phyloP scores from a whole-genome alignment of 75 land plant genomes.

The Pinus albicaulis region DNA sequence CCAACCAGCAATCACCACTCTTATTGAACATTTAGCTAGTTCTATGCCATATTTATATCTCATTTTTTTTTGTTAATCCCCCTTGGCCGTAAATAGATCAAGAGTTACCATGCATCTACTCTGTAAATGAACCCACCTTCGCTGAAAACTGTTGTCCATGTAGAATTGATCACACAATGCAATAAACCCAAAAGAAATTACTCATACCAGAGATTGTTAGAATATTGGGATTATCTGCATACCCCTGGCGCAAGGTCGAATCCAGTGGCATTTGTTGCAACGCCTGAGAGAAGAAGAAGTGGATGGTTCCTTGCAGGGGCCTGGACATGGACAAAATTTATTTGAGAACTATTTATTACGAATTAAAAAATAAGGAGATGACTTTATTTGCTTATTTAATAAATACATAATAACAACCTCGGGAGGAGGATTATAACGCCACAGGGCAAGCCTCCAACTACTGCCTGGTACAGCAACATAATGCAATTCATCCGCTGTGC shows the following conservation, averaged over 20 bases:
- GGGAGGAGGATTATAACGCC: conserved; percentile 84
- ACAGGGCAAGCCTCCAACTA: conserved; percentile 86
- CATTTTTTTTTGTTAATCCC: too few relatives aligned
- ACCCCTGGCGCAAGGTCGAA: conserved; percentile 94
- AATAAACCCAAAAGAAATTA: too few relatives aligned
- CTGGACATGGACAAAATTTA: conserved; percentile 29
- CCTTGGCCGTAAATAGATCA: too few relatives aligned
- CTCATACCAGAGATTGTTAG: too few relatives aligned
- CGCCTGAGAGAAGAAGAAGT: conserved; percentile 87
- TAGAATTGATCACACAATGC: too few relatives aligned
- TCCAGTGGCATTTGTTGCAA: conserved; percentile 97
- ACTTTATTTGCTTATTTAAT: background rate
- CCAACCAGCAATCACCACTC: too few relatives aligned
- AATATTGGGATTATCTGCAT: conserved; percentile 5
- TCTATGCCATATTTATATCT: too few relatives aligned
- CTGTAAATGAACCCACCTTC: too few relatives aligned
- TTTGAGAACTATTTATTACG: background rate
- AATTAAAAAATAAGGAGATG: background rate
- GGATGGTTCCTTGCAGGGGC: conserved; percentile 93
- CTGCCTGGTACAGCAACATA: conserved; percentile 73
- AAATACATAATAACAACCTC: conserved; percentile 28
- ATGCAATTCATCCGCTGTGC: conserved; percentile 97
- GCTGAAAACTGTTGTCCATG: too few relatives aligned
- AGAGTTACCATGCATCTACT: too few relatives aligned
- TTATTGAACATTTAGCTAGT: too few relatives aligned